Percentiles rank a stretch among this genome's conserved stretches.
Evolutionary conservation across 305 asterid species (phyloP).

Genomic region (Coffea humblotiana): DNA sequence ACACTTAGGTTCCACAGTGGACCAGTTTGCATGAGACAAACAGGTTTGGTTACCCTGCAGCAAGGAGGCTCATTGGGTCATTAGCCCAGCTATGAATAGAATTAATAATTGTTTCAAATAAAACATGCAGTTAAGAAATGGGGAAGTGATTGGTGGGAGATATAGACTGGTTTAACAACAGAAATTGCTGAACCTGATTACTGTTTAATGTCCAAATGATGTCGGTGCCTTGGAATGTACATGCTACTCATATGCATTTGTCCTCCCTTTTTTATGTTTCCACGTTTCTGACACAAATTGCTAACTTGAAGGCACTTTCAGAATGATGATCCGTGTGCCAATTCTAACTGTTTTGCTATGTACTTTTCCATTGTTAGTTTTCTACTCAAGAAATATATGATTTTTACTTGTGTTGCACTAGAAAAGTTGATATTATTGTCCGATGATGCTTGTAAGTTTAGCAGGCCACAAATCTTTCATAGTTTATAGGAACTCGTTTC

Average conservation of each 20-base stretch:
- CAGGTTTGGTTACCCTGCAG: background rate
- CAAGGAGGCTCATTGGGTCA: background rate
- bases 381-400: background rate
- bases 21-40: background rate
- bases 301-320: background rate
- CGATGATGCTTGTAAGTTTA: background rate
- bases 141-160: background rate
- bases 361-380: background rate
- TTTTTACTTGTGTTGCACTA: background rate
- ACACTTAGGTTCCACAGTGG: background rate
- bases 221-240: background rate
- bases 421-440: background rate
- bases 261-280: background rate
- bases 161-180: background rate
- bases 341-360: background rate
- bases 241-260: background rate
- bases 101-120: background rate
- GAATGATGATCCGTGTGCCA: background rate
- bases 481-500: background rate
- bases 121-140: background rate
- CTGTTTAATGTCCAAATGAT: background rate
- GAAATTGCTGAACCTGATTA: background rate
- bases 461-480: background rate
- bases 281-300: background rate
- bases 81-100: background rate